Conservation (phyloP, 768 basidiomycete species). For the Macrolepiota albuminosa region DNA sequence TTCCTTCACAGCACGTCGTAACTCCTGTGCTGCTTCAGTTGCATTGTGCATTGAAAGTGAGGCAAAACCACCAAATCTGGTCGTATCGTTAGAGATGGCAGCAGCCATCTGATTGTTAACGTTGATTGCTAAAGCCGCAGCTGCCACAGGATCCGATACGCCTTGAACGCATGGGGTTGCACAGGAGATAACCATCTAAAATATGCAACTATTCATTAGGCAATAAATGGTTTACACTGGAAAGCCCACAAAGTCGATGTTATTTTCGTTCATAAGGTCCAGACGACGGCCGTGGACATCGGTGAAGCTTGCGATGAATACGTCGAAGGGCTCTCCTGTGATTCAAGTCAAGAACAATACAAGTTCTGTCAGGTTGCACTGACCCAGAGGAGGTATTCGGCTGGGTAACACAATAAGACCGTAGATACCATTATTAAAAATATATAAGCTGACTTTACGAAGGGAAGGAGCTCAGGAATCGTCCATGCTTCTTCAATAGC, state of each 20-base stretch:
- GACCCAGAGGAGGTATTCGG: slow-evolving; percentile 18
- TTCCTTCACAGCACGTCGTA: slow-evolving; percentile 34
- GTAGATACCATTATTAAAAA: neutral
- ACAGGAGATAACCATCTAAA: slow-evolving; percentile 37
- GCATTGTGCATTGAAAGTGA: slow-evolving; percentile 41
- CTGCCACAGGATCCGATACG: slow-evolving; percentile 27
- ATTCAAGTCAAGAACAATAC: neutral
- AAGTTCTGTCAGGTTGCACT: neutral
- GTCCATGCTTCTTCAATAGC: slow-evolving; percentile 38
- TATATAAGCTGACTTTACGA: slow-evolving; percentile 18
- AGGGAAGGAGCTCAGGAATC: slow-evolving; percentile 25
- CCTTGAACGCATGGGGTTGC: slow-evolving; percentile 34
- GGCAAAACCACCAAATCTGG: slow-evolving; percentile 38
- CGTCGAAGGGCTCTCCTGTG: slow-evolving; percentile 25
- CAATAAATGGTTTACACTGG: neutral
- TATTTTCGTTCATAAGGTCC: slow-evolving; percentile 29
- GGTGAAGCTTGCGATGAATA: slow-evolving; percentile 28
- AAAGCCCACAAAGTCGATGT: slow-evolving; percentile 31
- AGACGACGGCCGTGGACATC: slow-evolving; percentile 36
- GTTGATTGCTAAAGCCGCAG: slow-evolving; percentile 27
- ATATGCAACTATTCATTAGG: neutral
- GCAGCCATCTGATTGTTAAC: slow-evolving; percentile 34
- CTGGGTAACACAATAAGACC: neutral
- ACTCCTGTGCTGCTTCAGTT: slow-evolving; percentile 32
- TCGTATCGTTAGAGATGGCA: slow-evolving; percentile 33